phyloP scores from a whole-genome alignment of 2,329 filamentous ascomycete genomes.

The Colletotrichum eleusines region DNA sequence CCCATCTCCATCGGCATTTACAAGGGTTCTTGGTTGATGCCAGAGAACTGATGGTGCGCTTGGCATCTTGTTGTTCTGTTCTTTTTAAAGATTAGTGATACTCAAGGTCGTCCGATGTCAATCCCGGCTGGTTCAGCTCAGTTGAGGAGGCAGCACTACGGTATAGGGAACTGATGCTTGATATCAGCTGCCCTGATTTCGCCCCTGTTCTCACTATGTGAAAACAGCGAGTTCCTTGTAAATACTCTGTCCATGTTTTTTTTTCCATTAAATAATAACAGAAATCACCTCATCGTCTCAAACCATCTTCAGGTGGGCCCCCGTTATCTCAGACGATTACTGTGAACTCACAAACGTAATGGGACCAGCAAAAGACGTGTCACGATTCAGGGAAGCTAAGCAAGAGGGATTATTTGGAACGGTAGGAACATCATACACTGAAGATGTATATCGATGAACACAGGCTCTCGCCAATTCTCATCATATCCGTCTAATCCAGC shows the following conservation, averaged over 20 bases:
- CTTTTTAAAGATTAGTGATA: not conserved
- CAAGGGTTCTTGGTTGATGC: not conserved
- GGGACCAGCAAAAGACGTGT: too few relatives aligned
- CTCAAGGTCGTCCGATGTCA: not conserved
- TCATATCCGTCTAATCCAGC: not conserved
- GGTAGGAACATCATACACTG: not conserved
- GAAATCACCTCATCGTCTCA: not conserved
- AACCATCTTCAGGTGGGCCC: not conserved
- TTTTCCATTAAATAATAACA: too few relatives aligned
- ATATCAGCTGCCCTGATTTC: not conserved
- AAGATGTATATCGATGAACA: not conserved
- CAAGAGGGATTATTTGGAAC: not conserved
- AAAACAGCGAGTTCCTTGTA: too few relatives aligned
- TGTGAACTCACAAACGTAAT: too few relatives aligned
- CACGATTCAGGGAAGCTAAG: too few relatives aligned
- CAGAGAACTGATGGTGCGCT: not conserved
- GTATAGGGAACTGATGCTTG: not conserved
- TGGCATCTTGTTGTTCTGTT: not conserved
- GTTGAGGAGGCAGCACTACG: not conserved
- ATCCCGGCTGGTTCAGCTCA: not conserved
- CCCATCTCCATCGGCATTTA: not conserved
- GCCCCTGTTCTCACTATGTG: not conserved
- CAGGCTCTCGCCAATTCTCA: too few relatives aligned
- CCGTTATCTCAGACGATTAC: too few relatives aligned
- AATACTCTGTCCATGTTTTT: not conserved